Evolutionary conservation across 192 early-diverging fungal genomes (phyloP).

Genomic region (Haplosporangium gracile): DNA sequence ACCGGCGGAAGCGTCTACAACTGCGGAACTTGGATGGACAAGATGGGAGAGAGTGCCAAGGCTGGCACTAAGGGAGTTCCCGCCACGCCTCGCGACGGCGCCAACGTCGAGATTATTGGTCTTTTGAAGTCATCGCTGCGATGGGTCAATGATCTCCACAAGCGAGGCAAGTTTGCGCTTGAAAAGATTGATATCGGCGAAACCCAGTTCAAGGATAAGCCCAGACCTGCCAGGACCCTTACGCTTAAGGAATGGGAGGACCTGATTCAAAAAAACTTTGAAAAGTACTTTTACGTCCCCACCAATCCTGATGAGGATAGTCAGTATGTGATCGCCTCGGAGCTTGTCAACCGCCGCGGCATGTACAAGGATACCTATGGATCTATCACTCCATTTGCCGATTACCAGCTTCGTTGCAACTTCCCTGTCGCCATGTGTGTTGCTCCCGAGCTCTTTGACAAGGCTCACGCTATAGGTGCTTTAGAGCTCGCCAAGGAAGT

Average conservation of each 20-base stretch:
- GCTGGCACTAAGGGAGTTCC: slow-evolving; percentile 94
- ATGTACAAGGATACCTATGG: slow-evolving; percentile 95
- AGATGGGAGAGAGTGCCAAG: slow-evolving; percentile 94
- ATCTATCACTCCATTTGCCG: slow-evolving; percentile 78
- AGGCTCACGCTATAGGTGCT: slow-evolving; percentile 77
- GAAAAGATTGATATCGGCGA: slow-evolving; percentile 35
- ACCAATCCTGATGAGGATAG: slow-evolving; percentile 72
- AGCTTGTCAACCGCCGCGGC: slow-evolving; percentile 87
- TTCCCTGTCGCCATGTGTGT: slow-evolving; percentile 92
- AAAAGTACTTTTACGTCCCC: slow-evolving; percentile 94
- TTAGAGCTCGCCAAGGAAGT: slow-evolving; percentile 76
- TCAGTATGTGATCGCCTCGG: slow-evolving; percentile 68
- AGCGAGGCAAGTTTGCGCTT: slow-evolving; percentile 35
- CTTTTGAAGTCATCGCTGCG: slow-evolving; percentile 86
- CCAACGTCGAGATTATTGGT: slow-evolving; percentile 92
- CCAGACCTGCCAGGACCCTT: slow-evolving; percentile 45
- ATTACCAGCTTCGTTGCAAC: slow-evolving; percentile 97
- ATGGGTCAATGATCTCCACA: slow-evolving; percentile 78
- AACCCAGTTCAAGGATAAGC: slow-evolving; percentile 61
- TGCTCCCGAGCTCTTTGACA: slow-evolving; percentile 94
- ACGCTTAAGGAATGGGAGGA: slow-evolving; percentile 84
- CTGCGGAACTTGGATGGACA: slow-evolving; percentile 99
- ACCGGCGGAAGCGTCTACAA: slow-evolving; percentile 92
- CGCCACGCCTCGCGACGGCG: slow-evolving; percentile 94
- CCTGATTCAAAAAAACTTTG: slow-evolving; percentile 85